A percentile compares a stretch with the other conserved stretches of the same genome.
Conservation (phyloP, 768 basidiomycete species). For the Rhodotorula toruloides region DNA sequence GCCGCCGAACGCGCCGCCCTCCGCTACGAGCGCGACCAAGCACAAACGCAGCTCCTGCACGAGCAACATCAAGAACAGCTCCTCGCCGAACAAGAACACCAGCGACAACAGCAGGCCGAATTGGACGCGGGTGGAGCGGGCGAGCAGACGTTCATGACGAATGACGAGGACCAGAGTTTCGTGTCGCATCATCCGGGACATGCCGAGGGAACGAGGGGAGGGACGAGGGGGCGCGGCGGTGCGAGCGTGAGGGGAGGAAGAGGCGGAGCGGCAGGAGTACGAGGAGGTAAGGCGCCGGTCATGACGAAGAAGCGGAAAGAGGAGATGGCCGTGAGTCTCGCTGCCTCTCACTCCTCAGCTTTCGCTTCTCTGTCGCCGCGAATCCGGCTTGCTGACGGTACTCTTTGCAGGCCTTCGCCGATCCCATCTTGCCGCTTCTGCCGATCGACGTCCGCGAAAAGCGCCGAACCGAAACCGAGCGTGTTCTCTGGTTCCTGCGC, state of each 20-base stretch:
- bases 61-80: not conserved
- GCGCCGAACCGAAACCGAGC: conserved; percentile 20
- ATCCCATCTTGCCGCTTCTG: conserved; percentile 27
- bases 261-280: not conserved
- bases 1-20: not conserved
- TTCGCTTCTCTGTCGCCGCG: not conserved
- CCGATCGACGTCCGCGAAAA: conserved; percentile 35
- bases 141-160: conserved; percentile 25
- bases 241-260: not conserved
- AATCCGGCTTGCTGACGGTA: no score
- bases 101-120: not conserved
- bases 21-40: not conserved
- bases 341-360: not conserved
- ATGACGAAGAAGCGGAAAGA: conserved; percentile 19
- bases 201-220: not conserved
- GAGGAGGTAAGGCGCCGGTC: not conserved
- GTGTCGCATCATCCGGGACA: no score
- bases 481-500: conserved; percentile 21
- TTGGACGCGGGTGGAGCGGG: no score
- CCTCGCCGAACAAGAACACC: not conserved
- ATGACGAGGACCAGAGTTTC: conserved; percentile 13
- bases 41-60: not conserved
- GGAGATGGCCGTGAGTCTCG: conserved; percentile 21
- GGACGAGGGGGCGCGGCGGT: not conserved
- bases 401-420: conserved; percentile 34